Evolutionary conservation across 352 stramenopile species (phyloP), one percentile per base, ranked within the genome.

Genomic region (Lagenidium giganteum): DNA sequence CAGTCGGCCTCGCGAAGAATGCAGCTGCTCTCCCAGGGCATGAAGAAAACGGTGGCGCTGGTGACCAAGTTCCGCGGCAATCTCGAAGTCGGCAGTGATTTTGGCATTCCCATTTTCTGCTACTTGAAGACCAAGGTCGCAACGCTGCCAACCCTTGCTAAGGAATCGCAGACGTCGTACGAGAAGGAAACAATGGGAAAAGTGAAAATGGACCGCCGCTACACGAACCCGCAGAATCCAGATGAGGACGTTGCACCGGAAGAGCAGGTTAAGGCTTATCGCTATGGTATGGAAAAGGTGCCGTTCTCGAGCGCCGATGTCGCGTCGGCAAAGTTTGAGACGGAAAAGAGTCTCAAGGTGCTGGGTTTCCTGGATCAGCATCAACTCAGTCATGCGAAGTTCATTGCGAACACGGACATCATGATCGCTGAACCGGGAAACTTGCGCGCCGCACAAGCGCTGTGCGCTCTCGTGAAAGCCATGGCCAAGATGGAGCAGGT

Each of bases 311-410:
- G 71, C 2, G 78, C 78, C 12, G 81, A 93, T 27, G 59, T 90
- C 1, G 81, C 86, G 36, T 82, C 80, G 21, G 85, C 89, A 53
- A 93, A 93, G 48, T 80, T 91, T 32, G 65, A 78, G 47, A 83
- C 75, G 3, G 76, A 89, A 27, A 87, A 89, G 38, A 82, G 68
- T 2, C 53, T 93, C 12, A 87, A 91, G 37, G 42, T 82, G 8
- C 44, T 93, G 24, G 81, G 81, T 0, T 93, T 93, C 64, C 47
- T 93, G 7, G 69, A 82, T 41, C 50, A 64, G 13, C 49, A 43
- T 0, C 61, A 78, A 37, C 47, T 87, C 22, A 68, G 45, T 9
- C 73, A 62, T 35, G 36, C 67, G 12, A 83, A 85, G 43, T 87
- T 84, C 24, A 65, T 87, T 16, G 60, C 42, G 14, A 59, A 53